These are phyloP conservation scores for Crotalaria pallida DNA, from an alignment of 306 rosid species.

Conservation along the genomic window DNA sequence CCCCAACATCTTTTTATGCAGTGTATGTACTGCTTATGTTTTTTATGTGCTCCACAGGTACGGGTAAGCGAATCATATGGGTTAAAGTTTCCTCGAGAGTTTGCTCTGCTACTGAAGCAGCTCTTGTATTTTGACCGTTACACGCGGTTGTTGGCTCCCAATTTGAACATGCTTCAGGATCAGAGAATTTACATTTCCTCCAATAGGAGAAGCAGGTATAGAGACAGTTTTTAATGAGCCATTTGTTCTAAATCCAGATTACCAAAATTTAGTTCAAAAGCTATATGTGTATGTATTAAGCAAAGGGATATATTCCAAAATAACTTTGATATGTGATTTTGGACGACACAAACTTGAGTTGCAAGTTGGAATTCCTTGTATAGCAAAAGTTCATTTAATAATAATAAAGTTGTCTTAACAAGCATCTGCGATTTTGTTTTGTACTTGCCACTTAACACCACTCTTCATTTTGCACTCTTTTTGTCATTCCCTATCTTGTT, in stretches of 20 bases:
- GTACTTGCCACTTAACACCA: not conserved
- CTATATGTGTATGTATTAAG: not conserved
- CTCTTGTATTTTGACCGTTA: constrained; percentile 91
- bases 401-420: not conserved
- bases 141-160: constrained; percentile 85
- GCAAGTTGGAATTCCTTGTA: not conserved
- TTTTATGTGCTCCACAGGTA: constrained; percentile 41
- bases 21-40: not conserved
- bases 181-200: constrained; percentile 83
- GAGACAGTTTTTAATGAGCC: constrained; percentile 31
- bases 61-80: constrained; percentile 89
- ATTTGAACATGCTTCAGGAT: constrained; percentile 91
- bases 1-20: not conserved
- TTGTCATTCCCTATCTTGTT: no score
- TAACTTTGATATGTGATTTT: no score
- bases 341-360: not conserved
- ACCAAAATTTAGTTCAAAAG: constrained; percentile 12
- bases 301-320: no score
- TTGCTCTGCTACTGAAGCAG: constrained; percentile 92
- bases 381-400: not conserved
- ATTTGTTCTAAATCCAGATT: constrained; percentile 11
- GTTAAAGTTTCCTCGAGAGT: constrained; percentile 84
- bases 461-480: not conserved
- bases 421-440: not conserved
- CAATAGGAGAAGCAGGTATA: constrained; percentile 51